Percentiles rank a stretch among this genome's conserved stretches.
Evolutionary conservation across 768 basidiomycete species (phyloP).

Genomic region (Candolleomyces eurysporus): DNA sequence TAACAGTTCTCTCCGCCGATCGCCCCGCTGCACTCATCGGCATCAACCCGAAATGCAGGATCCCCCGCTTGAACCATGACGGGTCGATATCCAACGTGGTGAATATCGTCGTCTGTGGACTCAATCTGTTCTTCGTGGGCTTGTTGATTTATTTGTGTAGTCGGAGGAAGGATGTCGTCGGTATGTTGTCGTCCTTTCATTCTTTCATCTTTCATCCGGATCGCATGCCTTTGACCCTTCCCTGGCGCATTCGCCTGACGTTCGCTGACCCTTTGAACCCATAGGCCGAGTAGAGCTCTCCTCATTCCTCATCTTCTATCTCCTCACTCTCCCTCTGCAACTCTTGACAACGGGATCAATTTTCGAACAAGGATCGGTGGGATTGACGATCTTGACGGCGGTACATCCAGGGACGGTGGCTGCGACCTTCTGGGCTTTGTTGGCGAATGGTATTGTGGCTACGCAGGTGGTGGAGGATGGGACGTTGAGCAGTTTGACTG

Average conservation of each 20-base stretch:
- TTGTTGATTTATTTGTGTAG: slow-evolving; percentile 56
- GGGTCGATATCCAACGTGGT: slow-evolving; percentile 80
- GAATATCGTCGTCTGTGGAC: slow-evolving; percentile 78
- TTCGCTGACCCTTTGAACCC: neutral
- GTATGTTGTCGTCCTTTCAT: slow-evolving; percentile 19
- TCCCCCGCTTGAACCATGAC: slow-evolving; percentile 54
- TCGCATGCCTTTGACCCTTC: neutral
- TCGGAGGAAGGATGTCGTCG: slow-evolving; percentile 85
- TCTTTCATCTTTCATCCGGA: neutral
- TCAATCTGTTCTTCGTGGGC: slow-evolving; percentile 62
- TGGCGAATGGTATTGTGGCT: slow-evolving; percentile 74
- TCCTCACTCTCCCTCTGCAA: slow-evolving; percentile 74
- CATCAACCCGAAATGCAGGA: slow-evolving; percentile 78
- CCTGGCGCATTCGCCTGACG: neutral
- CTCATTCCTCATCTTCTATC: slow-evolving; percentile 61
- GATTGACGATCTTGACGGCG: slow-evolving; percentile 68
- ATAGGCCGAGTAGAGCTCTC: slow-evolving; percentile 70
- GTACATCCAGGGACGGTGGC: slow-evolving; percentile 81
- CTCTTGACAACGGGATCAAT: slow-evolving; percentile 79
- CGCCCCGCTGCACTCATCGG: slow-evolving; percentile 68
- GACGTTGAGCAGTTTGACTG: slow-evolving; percentile 65
- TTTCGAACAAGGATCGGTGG: slow-evolving; percentile 71
- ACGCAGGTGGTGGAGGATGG: slow-evolving; percentile 94
- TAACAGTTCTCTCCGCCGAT: slow-evolving; percentile 43
- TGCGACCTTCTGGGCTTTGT: slow-evolving; percentile 74